Percentiles rank a stretch among this genome's conserved stretches.
phyloP scores from a whole-genome alignment of 306 rosid genomes.

The Gastrolobium villosum region DNA sequence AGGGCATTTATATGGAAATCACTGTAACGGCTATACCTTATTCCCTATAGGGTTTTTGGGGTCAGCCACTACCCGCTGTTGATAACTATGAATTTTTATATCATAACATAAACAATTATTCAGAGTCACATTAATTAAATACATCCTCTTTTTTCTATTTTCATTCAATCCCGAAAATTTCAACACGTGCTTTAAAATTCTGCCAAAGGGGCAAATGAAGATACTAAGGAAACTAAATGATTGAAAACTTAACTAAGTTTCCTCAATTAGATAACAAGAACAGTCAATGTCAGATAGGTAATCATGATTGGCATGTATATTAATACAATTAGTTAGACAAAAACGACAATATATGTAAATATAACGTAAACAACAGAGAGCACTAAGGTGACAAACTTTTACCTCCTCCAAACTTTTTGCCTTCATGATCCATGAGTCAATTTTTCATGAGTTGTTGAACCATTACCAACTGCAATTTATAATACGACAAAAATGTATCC shows the following conservation, averaged over 20 bases:
- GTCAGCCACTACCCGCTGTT: too few species aligned
- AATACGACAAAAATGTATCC: conserved; percentile 27
- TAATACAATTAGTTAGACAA: neutral
- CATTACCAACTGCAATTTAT: conserved; percentile 63
- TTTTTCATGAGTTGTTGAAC: conserved; percentile 50
- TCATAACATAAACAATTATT: conserved; percentile 2
- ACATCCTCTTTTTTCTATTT: neutral
- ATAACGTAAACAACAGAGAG: conserved; percentile 6
- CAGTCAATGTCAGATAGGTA: conserved; percentile 6
- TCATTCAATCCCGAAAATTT: conserved; percentile 10
- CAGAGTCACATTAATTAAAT: conserved; percentile 1
- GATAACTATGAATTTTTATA: neutral
- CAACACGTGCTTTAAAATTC: conserved; percentile 3
- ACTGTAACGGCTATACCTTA: too few species aligned
- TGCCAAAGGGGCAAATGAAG: neutral
- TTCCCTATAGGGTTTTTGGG: too few species aligned
- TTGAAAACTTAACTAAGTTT: neutral
- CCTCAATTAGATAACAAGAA: neutral
- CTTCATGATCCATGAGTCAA: conserved; percentile 82
- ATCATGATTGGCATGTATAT: conserved; percentile 11
- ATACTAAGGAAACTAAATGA: neutral
- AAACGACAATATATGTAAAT: neutral
- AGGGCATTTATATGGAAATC: too few species aligned
- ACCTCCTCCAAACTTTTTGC: conserved; percentile 90
- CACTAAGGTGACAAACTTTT: conserved; percentile 40